Percentiles rank a stretch among this genome's conserved stretches.
Conservation (phyloP, 2,329 filamentous ascomycete genomes). For the Epichloe hybrida region DNA sequence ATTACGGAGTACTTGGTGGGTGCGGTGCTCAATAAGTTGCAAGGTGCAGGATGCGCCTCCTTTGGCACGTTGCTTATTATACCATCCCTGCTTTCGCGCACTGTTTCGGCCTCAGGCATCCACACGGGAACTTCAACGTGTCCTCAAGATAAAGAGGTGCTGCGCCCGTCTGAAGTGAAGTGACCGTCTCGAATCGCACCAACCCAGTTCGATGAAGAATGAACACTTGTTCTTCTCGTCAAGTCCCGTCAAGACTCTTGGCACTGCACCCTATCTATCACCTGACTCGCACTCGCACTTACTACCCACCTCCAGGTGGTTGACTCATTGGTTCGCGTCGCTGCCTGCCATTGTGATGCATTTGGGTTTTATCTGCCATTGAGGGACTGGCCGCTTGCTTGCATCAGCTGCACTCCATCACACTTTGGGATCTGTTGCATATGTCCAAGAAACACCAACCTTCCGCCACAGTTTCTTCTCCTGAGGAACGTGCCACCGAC, state of each 20-base stretch:
- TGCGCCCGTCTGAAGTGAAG: not conserved
- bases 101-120: conserved; percentile 18
- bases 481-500: not conserved
- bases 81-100: conserved; percentile 2
- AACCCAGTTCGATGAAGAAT: not conserved
- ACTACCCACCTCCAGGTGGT: conserved; percentile 3
- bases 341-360: conserved; percentile 12
- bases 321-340: conserved; percentile 11
- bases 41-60: not conserved
- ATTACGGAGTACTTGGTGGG: not conserved
- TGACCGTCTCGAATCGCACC: too few relatives aligned
- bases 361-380: conserved; percentile 7
- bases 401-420: not conserved
- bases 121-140: conserved; percentile 15
- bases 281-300: conserved; percentile 14
- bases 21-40: not conserved
- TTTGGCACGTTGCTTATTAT: not conserved
- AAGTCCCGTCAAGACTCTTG: not conserved
- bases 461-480: not conserved
- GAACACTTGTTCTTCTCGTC: conserved; percentile 6
- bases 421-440: conserved; percentile 3
- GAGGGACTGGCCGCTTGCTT: conserved; percentile 7
- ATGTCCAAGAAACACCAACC: not conserved
- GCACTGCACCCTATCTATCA: not conserved
- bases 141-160: conserved; percentile 13